Evolutionary conservation across 495 filamentous ascomycete species (phyloP).

Genomic region (Daldinia loculata): DNA sequence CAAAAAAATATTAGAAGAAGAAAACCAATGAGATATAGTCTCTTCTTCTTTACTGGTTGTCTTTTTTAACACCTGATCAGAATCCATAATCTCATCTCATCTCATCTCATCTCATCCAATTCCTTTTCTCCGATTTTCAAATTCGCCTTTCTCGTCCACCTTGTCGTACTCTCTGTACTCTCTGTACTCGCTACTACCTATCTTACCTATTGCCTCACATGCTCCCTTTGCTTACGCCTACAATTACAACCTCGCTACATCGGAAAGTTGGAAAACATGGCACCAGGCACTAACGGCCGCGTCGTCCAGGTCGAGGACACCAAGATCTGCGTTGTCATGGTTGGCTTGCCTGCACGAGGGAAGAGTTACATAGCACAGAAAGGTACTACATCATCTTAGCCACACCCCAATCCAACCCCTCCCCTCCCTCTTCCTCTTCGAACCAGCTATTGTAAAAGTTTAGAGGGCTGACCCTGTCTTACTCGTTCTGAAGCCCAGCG

Average conservation of each 20-base stretch:
- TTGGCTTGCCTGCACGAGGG: constrained; percentile 91
- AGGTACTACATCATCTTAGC: constrained; percentile 62
- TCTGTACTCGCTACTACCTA: neutral
- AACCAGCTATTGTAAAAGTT: constrained; percentile 9
- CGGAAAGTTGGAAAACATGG: constrained; percentile 50
- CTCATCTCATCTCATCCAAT: constrained; percentile 11
- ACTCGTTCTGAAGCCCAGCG: constrained; percentile 73
- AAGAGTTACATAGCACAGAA: constrained; percentile 98
- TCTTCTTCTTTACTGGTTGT: neutral
- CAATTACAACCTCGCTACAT: constrained; percentile 10
- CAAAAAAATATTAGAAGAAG: neutral
- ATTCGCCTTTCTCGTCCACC: neutral
- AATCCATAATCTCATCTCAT: constrained; percentile 1
- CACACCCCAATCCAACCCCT: neutral
- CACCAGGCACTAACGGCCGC: constrained; percentile 57
- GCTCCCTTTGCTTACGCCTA: constrained; percentile 19
- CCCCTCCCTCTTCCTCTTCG: neutral
- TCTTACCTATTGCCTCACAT: constrained; percentile 32
- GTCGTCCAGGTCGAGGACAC: constrained; percentile 86
- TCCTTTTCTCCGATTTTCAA: constrained; percentile 2
- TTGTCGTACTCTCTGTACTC: neutral
- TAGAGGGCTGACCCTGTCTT: constrained; percentile 31
- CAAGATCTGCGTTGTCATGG: constrained; percentile 98
- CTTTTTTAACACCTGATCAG: neutral
- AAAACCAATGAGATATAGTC: neutral